Evolutionary conservation across 169 alveolate species (phyloP), one percentile per base, ranked within the genome.

Genomic region (Besnoitia besnoiti): DNA sequence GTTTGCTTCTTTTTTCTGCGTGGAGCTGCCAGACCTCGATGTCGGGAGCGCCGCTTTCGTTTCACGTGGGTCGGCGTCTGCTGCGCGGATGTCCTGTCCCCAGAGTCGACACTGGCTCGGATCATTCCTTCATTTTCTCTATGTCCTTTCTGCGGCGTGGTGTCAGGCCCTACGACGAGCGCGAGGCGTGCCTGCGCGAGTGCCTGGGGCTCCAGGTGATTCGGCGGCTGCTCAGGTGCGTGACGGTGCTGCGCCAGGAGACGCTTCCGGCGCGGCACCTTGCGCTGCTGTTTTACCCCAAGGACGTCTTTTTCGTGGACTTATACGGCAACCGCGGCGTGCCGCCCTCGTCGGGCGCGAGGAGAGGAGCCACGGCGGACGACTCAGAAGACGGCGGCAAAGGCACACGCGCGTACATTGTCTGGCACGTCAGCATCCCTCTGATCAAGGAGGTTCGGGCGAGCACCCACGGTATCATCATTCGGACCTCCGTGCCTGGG

Each of bases 121-220:
- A n/a, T n/a, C n/a, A n/a, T n/a, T n/a, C n/a, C n/a, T n/a, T n/a
- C n/a, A n/a, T n/a, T n/a, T n/a, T n/a, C n/a, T n/a, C n/a, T n/a
- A n/a, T n/a, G n/a, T n/a, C n/a, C n/a, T n/a, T n/a, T n/a, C n/a
- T n/a, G n/a, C n/a, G n/a, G 40, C 33, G 27, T 24, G n/a, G 30
- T 47, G 21, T 14, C 93, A 90, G 93, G 90, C 93, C 93, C 14
- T 90, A 90, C 85, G 93, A 90, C 59, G 93, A 90, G 73, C 85
- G 73, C 50, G 93, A 90, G 33, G 93, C 93, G 46, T 77, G 84
- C 7, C 85, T 90, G 35, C 90, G 93, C 21, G 93, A 90, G 73
- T 80, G 93, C 40, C 82, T 90, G 46, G 93, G 93, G 35, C 42
- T 79, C 30, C 90, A 85, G 35, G 93, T 80, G 40, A 90, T 87